Evolutionary conservation across 495 filamentous ascomycete genomes (phyloP).

Genomic region (Penicillium odoratum): DNA sequence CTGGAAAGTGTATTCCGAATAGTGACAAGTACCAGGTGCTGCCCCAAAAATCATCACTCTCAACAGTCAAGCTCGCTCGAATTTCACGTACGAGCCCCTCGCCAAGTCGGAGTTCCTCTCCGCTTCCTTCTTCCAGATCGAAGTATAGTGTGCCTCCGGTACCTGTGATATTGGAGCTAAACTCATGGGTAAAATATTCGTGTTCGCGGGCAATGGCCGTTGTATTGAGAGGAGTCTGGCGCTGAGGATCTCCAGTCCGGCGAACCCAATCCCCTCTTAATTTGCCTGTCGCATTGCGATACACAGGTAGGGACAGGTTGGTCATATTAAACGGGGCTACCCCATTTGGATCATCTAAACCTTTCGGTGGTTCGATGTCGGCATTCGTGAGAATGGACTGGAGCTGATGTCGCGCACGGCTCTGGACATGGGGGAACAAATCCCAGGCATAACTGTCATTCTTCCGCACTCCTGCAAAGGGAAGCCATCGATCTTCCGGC

Average conservation of each 20-base stretch:
- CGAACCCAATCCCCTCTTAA: slow-evolving; percentile 76
- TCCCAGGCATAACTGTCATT: slow-evolving; percentile 77
- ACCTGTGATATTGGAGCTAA: slow-evolving; percentile 69
- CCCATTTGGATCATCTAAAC: slow-evolving; percentile 41
- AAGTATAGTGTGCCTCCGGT: slow-evolving; percentile 46
- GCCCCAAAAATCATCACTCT: slow-evolving; percentile 65
- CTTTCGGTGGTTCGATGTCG: slow-evolving; percentile 31
- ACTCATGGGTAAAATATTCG: slow-evolving; percentile 55
- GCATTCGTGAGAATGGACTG: slow-evolving; percentile 42
- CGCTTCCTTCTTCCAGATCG: slow-evolving; percentile 43
- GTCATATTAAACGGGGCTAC: slow-evolving; percentile 42
- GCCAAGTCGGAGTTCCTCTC: slow-evolving; percentile 33
- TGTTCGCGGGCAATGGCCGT: slow-evolving; percentile 49
- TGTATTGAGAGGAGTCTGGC: slow-evolving; percentile 49
- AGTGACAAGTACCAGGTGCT: slow-evolving; percentile 73
- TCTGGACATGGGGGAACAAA: slow-evolving; percentile 53
- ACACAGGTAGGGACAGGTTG: slow-evolving; percentile 54
- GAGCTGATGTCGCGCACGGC: slow-evolving; percentile 54
- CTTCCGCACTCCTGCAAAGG: slow-evolving; percentile 72
- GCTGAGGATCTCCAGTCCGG: slow-evolving; percentile 38
- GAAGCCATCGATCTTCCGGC: slow-evolving; percentile 60
- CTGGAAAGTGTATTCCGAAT: slow-evolving; percentile 80
- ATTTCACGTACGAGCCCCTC: slow-evolving; percentile 56
- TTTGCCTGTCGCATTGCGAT: slow-evolving; percentile 79
- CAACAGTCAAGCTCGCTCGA: slow-evolving; percentile 62